phyloP scores from a whole-genome alignment of 2,329 filamentous ascomycete species.

The Leptographium lundbergii region DNA sequence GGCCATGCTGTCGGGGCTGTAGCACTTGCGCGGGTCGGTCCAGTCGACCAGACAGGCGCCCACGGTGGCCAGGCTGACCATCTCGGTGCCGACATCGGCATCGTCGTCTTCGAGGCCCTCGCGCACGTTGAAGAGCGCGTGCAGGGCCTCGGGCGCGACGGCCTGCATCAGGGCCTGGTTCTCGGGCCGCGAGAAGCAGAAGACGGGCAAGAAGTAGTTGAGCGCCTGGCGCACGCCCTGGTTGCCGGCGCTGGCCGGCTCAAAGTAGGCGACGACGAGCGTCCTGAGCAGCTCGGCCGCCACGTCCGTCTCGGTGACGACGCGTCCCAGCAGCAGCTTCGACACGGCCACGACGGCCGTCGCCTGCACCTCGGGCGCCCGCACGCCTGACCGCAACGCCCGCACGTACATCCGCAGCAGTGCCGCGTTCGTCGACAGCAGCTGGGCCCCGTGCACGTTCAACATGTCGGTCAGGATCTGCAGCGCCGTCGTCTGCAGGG shows the following conservation, averaged over 20 bases:
- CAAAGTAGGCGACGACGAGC: slow-evolving; percentile 78
- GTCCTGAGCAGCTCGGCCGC: slow-evolving; percentile 69
- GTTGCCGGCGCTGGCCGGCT: slow-evolving; percentile 68
- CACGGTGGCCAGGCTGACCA: slow-evolving; percentile 67
- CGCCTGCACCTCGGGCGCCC: slow-evolving; percentile 60
- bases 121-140: slow-evolving; percentile 59
- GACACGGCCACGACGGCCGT: slow-evolving; percentile 70
- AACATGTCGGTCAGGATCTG: slow-evolving; percentile 91
- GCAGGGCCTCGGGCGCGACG: slow-evolving; percentile 62
- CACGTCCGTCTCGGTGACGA: slow-evolving; percentile 57
- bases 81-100: slow-evolving; percentile 60
- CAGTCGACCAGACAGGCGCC: slow-evolving; percentile 81
- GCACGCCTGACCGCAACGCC: slow-evolving; percentile 58
- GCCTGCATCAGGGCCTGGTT: slow-evolving; percentile 74
- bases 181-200: slow-evolving; percentile 71
- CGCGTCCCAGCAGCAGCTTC: slow-evolving; percentile 72
- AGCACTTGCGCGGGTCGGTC: slow-evolving; percentile 83
- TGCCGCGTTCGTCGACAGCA: slow-evolving; percentile 53
- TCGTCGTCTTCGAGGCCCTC: slow-evolving; percentile 63
- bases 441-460: slow-evolving; percentile 72
- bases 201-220: slow-evolving; percentile 89
- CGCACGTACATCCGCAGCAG: slow-evolving; percentile 79
- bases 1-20: slow-evolving; percentile 28
- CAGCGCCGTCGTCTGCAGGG: slow-evolving; percentile 76
- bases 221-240: slow-evolving; percentile 74